Evolutionary conservation across 2,329 filamentous ascomycete genomes (phyloP).

Genomic region (Clonostachys chloroleuca): DNA sequence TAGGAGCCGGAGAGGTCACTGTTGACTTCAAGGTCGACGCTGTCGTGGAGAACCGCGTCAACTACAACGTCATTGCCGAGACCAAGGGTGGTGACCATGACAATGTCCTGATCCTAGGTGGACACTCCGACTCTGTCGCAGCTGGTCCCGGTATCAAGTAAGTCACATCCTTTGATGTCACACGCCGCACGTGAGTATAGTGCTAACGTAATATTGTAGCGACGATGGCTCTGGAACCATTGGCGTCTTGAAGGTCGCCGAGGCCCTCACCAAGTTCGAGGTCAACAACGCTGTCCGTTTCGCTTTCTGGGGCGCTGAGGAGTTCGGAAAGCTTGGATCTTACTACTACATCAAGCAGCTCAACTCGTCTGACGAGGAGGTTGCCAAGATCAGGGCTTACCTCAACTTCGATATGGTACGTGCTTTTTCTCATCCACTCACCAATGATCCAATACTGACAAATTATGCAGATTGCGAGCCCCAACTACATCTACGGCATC

Average conservation of each 20-base stretch:
- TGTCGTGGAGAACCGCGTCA: constrained; percentile 39
- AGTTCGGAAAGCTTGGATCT: constrained; percentile 43
- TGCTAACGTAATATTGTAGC: constrained; percentile 8
- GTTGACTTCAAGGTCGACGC: constrained; percentile 36
- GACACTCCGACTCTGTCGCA: constrained; percentile 41
- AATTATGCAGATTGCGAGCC: constrained; percentile 30
- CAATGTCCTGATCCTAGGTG: constrained; percentile 42
- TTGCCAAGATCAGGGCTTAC: constrained; percentile 46
- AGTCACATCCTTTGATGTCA: constrained; percentile 6
- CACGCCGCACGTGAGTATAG: background rate
- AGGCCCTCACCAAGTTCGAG: constrained; percentile 32
- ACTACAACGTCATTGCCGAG: constrained; percentile 46
- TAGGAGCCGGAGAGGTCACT: constrained; percentile 21
- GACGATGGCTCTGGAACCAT: constrained; percentile 55
- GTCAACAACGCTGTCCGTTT: constrained; percentile 45
- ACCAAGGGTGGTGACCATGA: constrained; percentile 40
- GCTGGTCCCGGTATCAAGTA: constrained; percentile 53
- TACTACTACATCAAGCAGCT: constrained; percentile 39
- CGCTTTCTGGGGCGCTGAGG: constrained; percentile 48
- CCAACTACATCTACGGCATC: constrained; percentile 47
- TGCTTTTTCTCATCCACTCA: background rate
- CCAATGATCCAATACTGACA: background rate
- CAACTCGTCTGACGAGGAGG: constrained; percentile 33
- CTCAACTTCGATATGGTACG: constrained; percentile 53
- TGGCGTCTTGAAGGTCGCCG: constrained; percentile 39